Evolutionary conservation across 2,329 filamentous ascomycete species (phyloP), one percentile per base, ranked within the genome.

Genomic region (Aspergillus sp.): DNA sequence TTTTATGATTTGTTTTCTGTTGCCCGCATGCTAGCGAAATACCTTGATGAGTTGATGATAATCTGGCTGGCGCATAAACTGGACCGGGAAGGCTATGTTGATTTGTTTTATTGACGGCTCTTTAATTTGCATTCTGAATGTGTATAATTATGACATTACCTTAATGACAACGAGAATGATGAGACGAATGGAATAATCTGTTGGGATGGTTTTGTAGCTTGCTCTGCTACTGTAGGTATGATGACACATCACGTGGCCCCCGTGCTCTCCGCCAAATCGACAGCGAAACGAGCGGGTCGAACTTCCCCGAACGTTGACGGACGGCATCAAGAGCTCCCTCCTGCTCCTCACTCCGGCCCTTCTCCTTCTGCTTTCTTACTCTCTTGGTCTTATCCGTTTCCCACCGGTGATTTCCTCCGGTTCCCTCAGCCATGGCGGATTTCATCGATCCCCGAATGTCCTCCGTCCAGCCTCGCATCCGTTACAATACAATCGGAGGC

Each of bases 401-500:
- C 21, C 17, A 27, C 39, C 17, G 47, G 48, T 54, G 19, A 39
- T 25, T 15, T 44, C 17, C 43, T 27, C 50, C 37, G 23, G 27
- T 55, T 23, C 11, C n/a, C 43, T 39, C 39, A 52, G 43, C 57
- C 69, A 77, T 77, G 76, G 70, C 75, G 64, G 75, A 74, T 47
- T 69, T 76, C 49, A 66, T 76, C 64, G 78, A 79, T 62, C 75
- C 74, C 60, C 75, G 78, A 67, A 80, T 81, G 78, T 73, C 73
- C 64, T 73, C 74, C 68, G 78, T 90, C 74, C 84, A 87, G 73
- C 88, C 88, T 67, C 82, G 87, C 74, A 84, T 98, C 79, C 88
- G 90, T 72, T 99, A 99, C 87, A 99, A 99, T 83, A 99, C 95
- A 69, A 92, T 99, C 74, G 91, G 92, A 73, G 93, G 93, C 82